Percentiles rank a stretch among this genome's conserved stretches.
These are phyloP conservation scores for Spathaspora gorwiae DNA, from an alignment of 805 yeast species.

Conservation along the genomic window DNA sequence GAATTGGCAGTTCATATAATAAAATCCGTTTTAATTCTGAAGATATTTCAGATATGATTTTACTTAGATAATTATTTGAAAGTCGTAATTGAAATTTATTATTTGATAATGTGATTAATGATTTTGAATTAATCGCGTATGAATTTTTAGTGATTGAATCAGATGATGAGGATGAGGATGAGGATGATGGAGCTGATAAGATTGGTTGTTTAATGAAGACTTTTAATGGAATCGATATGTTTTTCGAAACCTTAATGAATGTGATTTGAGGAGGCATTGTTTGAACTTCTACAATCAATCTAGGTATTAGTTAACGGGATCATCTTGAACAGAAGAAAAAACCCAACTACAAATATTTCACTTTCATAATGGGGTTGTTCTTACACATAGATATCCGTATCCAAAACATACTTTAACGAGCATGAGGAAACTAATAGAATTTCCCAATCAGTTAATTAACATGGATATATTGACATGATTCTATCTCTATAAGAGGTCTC, in stretches of 20 bases:
- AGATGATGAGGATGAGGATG: neutral
- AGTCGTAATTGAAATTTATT: slow-evolving; percentile 8
- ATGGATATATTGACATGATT: too few species aligned
- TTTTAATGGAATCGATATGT: slow-evolving; percentile 8
- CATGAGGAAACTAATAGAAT: too few species aligned
- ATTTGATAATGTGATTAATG: slow-evolving; percentile 6
- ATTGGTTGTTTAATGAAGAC: slow-evolving; percentile 7
- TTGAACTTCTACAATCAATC: neutral
- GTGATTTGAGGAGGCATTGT: slow-evolving; percentile 12
- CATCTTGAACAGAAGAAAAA: too few species aligned
- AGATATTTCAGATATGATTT: slow-evolving; percentile 1
- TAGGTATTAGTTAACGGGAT: too few species aligned
- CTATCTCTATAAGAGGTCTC: too few species aligned
- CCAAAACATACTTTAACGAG: too few species aligned
- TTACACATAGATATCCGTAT: too few species aligned
- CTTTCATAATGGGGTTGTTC: too few species aligned
- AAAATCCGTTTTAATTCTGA: neutral
- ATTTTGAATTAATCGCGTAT: slow-evolving; percentile 9
- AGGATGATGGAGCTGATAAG: neutral
- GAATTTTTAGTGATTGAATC: neutral
- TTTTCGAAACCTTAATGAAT: slow-evolving; percentile 6
- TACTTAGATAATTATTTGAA: slow-evolving; percentile 7
- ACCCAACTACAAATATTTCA: too few species aligned
- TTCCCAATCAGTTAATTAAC: too few species aligned
- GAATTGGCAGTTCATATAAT: neutral